Base-by-base conservation (phyloP, 768 basidiomycete species). In the Tricholoma sp. region DNA sequence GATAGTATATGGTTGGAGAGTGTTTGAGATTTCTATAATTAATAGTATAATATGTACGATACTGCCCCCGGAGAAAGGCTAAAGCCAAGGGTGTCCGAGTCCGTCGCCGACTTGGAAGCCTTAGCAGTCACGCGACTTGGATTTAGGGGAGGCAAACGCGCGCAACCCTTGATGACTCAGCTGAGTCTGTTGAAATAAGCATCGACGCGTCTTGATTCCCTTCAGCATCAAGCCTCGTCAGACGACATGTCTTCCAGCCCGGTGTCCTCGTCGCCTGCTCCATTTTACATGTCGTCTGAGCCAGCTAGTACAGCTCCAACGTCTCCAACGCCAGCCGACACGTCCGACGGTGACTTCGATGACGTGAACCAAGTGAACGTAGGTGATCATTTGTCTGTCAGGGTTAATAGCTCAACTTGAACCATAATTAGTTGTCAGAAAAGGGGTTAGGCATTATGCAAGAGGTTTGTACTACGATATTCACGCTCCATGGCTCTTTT, bases 191-290 rank as follows among this genome's bases (percentile, higher is more conserved):
- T 24, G 24, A 24, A 56, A 59, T 52, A 55, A 24, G 12, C 12
- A 42, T 49, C n/a, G 56, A 58, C 61, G 61, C 61, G 61, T 60
- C 61, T 58, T 57, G 52, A 32, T 53, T 54, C 47, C 42, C 29
- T 11, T 39, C 55, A 59, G 50, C 57, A 37, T 18, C 24, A 24
- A 18, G 28, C 33, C 13, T 42, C 29, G 28, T 13, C 12, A 36
- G 52, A 20, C 57, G 31, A 11, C 50, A 66, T 66, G 65, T 66
- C 65, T n/a, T 61, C 59, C 20, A 66, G 63, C n/a, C 62, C 64
- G 9, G 41, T 52, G 29, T 60, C 65, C 15, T 57, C 55, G 6
- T 48, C 55, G 7, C 59, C 63, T 3, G 60, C 60, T 24, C 53
- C 57, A 2, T 63, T 66, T 34, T 59, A 54, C 6, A 58, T 57